A percentile compares a stretch with the other conserved stretches of the same genome.
phyloP scores from a whole-genome alignment of 2,329 filamentous ascomycete species.

The Aureobasidium vineae region DNA sequence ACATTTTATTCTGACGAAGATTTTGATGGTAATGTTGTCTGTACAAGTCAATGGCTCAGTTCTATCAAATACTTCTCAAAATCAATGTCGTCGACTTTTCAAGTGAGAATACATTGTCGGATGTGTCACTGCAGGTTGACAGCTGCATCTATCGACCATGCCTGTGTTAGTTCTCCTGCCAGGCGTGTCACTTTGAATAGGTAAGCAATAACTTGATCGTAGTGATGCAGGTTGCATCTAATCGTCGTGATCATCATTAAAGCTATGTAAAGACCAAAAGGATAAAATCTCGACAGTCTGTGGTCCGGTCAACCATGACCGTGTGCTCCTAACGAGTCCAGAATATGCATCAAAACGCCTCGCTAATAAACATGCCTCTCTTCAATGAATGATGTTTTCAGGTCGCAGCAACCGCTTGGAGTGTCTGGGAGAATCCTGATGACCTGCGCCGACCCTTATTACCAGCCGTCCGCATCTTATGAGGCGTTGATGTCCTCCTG shows the following conservation, averaged over 20 bases:
- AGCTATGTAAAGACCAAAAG: not conserved
- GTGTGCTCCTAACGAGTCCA: not conserved
- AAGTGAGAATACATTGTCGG: not conserved
- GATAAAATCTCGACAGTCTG: not conserved
- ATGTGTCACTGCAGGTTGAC: not conserved
- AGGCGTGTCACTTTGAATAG: not conserved
- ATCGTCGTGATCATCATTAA: not conserved
- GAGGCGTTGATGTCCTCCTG: slow-evolving; percentile 5
- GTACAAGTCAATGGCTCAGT: not conserved
- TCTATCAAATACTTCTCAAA: not conserved
- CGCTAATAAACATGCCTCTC: not conserved
- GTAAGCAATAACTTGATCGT: not conserved
- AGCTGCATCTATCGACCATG: not conserved
- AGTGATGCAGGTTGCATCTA: not conserved
- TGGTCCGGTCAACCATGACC: slow-evolving; percentile 3
- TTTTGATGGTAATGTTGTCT: not conserved
- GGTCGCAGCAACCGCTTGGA: slow-evolving; percentile 18
- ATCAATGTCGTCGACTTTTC: not conserved
- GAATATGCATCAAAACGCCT: slow-evolving; percentile 20
- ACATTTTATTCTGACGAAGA: not conserved
- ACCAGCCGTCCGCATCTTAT: slow-evolving; percentile 21
- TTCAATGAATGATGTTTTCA: not conserved
- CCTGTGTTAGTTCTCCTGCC: not conserved
- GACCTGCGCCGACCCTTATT: slow-evolving; percentile 7
- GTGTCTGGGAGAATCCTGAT: slow-evolving; percentile 2